Conservation (phyloP, 345 rosid genomes). For the Eucalyptus fibrosa region DNA sequence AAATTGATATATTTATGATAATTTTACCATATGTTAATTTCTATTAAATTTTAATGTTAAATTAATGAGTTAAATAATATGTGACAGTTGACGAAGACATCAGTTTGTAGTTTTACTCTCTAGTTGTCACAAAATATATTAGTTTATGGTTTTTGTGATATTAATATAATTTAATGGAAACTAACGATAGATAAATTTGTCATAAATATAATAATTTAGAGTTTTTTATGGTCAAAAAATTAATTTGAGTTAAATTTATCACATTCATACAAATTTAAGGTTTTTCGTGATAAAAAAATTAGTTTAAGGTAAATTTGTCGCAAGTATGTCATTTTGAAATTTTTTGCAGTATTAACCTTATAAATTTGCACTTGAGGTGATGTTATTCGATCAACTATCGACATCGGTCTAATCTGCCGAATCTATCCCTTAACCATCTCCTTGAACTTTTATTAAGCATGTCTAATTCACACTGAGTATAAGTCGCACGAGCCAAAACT, state of each 20-base stretch:
- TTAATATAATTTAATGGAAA: no score
- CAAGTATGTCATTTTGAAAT: fast-evolving
- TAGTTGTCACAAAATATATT: fast-evolving
- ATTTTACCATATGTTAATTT: fast-evolving
- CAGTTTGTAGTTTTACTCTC: fast-evolving
- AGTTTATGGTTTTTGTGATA: fast-evolving
- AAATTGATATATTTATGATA: no score
- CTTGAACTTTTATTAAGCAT: not conserved
- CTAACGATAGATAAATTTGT: no score
- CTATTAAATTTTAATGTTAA: fast-evolving
- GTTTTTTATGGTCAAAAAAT: no score
- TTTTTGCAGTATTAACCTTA: no score
- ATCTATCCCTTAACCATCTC: not conserved
- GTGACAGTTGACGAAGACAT: fast-evolving
- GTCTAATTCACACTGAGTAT: fast-evolving
- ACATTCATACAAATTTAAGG: no score
- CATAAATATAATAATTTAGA: fast-evolving
- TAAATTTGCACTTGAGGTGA: no score
- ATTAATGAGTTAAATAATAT: no score
- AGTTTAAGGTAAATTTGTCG: fast-evolving
- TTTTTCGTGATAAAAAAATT: no score
- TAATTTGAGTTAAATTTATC: no score
- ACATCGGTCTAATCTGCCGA: fast-evolving
- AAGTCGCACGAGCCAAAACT: not conserved
- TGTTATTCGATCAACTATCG: fast-evolving